Base-by-base conservation (phyloP, 176 grass and related monocot genomes). In the Avena eriantha region DNA sequence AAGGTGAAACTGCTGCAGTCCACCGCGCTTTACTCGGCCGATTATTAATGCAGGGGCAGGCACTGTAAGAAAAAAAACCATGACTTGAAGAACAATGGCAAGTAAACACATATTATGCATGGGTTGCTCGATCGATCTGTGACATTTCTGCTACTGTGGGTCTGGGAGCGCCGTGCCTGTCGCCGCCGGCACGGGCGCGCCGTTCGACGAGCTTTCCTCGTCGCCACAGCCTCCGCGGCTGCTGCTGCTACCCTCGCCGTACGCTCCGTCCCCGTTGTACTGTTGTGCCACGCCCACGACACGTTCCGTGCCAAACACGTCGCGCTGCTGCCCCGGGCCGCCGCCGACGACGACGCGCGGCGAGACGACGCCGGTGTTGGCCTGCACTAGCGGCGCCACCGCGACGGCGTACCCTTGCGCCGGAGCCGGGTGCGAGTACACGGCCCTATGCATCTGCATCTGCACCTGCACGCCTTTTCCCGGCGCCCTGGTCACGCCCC, bases 131-230 rank as follows among this genome's bases (percentile, higher is more conserved):
- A 29, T 29, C 29, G 29, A 29, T 29, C 29, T 29, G 29, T 29
- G 29, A 29, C 29, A 29, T 29, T 29, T 29, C 29, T 13, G 13
- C 26, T 29, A 24, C 2, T 11, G 18, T 3, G 35, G 21, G 4
- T 11, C 46, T 48, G 46, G 9, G 11, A 0, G 64, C 14, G 6
- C 14, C 0, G 34, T 54, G 61, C 14, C 48, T 1, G 45, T 47
- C 1, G 10, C 5, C 18, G 50, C 51, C 39, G 26, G 14, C 61
- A 41, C 55, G 5, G 36, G 17, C 15, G 4, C 49, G 2, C 45
- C 66, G 31, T 5, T 89, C 53, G 83, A 83, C 8, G 86, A 81
- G 63, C 54, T 81, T 17, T 43, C 69, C 83, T 83, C 56, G 13
- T 85, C 63, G 34, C 2, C 72, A 47, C 21, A 45, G 34, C 10